Base-by-base conservation (phyloP, 2,329 filamentous ascomycete species). In the Cladosporium sp. region DNA sequence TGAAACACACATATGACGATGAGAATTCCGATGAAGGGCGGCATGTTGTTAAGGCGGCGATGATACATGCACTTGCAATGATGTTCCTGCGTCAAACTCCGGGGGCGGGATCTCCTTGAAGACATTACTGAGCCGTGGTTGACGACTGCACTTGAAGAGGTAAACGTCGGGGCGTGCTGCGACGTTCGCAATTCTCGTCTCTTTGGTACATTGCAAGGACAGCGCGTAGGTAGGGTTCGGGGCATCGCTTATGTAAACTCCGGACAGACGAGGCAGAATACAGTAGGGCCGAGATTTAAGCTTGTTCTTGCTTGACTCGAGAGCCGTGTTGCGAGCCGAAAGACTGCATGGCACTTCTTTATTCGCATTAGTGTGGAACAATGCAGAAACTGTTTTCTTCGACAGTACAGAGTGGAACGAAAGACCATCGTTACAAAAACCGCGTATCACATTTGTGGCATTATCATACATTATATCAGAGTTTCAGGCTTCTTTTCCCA, bases 391-490 rank as follows among this genome's bases (percentile, higher is more conserved):
- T 46, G n/a, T 23, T 46, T 46, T 46, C 40, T 46, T 46, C 40
- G 49, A 52, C 18, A 28, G 29, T 28, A 28, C 26, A 12, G 14
- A 26, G 28, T 53, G 12, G 31, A n/a, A 29, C 21, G 26, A 8
- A 53, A 28, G 16, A 28, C 7, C 23, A 3, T 16, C 7, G 5
- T 46, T 46, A 46, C 40, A 16, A 23, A 21, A 46, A 2, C 21
- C 40, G 40, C 40, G 40, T 46, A 21, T 46, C 40, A 46, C 40
- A 21, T 46, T 46, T 21, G 40, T 46, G n/a, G 40, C 50, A 53
- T 18, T 55, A 55, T 55, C 52, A 55, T 55, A 55, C 52, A 55
- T 55, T 31, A 55, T 55, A 55, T 31, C 31, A 23, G n/a, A 55
- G 14, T 55, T 46, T 55, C 52, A 31, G 21, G 16, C 14, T 31